Conservation (phyloP, 2,329 filamentous ascomycete genomes). For the Fusarium setosum region DNA sequence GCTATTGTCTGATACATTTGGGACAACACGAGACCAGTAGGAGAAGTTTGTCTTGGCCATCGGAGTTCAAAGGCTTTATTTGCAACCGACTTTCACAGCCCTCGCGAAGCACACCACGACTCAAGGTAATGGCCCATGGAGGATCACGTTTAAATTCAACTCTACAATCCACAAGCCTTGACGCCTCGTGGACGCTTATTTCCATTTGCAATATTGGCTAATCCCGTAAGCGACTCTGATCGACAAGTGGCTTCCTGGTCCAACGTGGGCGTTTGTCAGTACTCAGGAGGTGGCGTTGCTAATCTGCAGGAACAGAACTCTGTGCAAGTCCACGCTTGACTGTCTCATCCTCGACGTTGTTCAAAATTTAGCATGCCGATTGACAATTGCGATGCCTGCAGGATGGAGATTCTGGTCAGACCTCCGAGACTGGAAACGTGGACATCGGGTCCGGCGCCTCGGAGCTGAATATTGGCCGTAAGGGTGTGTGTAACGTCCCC, state of each 20-base stretch:
- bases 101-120: background rate
- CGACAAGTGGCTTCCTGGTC: slow-evolving; percentile 3
- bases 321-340: slow-evolving; percentile 8
- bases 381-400: background rate
- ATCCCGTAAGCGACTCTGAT: background rate
- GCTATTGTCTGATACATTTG: background rate
- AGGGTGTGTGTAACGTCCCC: slow-evolving; percentile 1
- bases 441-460: background rate
- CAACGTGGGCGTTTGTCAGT: background rate
- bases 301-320: background rate
- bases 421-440: background rate
- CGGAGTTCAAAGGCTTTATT: background rate
- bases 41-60: background rate
- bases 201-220: background rate
- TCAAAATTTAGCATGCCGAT: background rate
- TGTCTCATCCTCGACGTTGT: slow-evolving; percentile 24
- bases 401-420: background rate
- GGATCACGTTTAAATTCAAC: background rate
- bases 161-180: background rate
- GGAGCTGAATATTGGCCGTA: background rate
- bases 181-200: background rate
- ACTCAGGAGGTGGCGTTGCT: background rate
- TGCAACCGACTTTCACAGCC: background rate
- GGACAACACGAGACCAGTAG: background rate
- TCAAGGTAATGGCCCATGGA: background rate